Conservation (phyloP, 2,329 filamentous ascomycete genomes). For the Xylariaceae sp. region DNA sequence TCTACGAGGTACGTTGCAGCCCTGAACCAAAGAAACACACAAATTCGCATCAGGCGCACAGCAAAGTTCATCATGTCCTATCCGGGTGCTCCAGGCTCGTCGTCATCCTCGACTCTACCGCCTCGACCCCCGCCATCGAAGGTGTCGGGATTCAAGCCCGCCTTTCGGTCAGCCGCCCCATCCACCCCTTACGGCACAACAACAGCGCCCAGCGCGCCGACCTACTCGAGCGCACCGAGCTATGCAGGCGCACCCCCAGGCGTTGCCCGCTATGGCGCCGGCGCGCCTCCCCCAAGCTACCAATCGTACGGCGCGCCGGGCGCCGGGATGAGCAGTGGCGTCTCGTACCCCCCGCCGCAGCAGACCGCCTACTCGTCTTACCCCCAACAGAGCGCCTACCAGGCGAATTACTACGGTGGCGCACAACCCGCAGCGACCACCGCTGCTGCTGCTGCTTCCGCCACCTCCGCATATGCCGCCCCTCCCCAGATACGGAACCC, state of each 20-base stretch:
- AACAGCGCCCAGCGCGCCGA: constrained; percentile 32
- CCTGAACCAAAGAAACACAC: constrained; percentile 29
- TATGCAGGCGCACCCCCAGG: constrained; percentile 36
- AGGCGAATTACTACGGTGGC: constrained; percentile 32
- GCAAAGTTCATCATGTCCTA: constrained; percentile 73
- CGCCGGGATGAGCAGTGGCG: constrained; percentile 18
- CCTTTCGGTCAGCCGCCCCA: constrained; percentile 37
- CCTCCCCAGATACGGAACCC: constrained; percentile 74
- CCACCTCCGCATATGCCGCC: constrained; percentile 41
- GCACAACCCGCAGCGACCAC: constrained; percentile 16
- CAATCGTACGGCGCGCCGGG: constrained; percentile 34
- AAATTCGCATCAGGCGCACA: constrained; percentile 30
- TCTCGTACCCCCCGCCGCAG: constrained; percentile 19
- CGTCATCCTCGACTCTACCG: constrained; percentile 57
- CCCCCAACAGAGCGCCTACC: constrained; percentile 27
- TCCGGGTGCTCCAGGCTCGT: constrained; percentile 73
- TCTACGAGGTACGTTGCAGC: constrained; percentile 44
- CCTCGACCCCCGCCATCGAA: constrained; percentile 66
- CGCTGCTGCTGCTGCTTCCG: constrained; percentile 30
- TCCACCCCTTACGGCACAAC: constrained; percentile 28
- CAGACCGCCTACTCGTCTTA: constrained; percentile 26
- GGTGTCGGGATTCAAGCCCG: constrained; percentile 43
- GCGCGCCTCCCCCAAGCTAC: constrained; percentile 29
- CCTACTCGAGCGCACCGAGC: constrained; percentile 32
- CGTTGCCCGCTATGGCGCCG: constrained; percentile 40